Percentiles rank a stretch among this genome's conserved stretches.
phyloP scores from a whole-genome alignment of 768 basidiomycete species.

The Boletus rubroflammeus region DNA sequence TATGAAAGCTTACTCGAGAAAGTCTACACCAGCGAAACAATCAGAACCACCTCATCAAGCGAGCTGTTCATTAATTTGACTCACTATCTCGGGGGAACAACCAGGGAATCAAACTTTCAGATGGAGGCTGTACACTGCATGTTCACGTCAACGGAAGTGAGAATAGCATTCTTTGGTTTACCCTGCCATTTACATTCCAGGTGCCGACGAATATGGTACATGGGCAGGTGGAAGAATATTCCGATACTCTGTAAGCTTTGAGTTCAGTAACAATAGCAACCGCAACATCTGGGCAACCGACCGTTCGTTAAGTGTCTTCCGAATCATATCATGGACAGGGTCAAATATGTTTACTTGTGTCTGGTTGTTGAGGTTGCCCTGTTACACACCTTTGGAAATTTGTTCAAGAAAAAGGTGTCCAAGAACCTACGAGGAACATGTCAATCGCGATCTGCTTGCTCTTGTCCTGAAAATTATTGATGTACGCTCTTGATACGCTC shows the following conservation, averaged over 20 bases:
- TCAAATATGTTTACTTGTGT: constrained; percentile 88
- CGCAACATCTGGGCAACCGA: constrained; percentile 25
- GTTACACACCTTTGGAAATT: constrained; percentile 1
- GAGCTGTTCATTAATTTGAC: constrained; percentile 24
- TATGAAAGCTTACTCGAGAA: constrained; percentile 14
- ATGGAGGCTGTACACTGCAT: constrained; percentile 49
- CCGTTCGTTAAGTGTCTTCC: constrained; percentile 67
- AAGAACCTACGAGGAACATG: constrained; percentile 76
- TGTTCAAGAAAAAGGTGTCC: background rate
- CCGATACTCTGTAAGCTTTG: constrained; percentile 49
- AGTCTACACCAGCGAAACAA: constrained; percentile 9
- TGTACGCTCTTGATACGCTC: constrained; percentile 92
- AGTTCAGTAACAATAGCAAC: background rate
- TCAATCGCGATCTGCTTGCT: constrained; percentile 93
- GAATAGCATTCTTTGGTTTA: constrained; percentile 33
- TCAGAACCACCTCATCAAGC: background rate
- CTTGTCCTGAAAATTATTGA: constrained; percentile 97
- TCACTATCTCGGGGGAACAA: constrained; percentile 79
- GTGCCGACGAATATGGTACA: constrained; percentile 83
- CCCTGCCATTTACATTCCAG: constrained; percentile 94
- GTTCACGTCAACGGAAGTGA: constrained; percentile 7
- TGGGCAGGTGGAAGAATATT: constrained; percentile 78
- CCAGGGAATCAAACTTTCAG: constrained; percentile 86
- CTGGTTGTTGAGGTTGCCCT: constrained; percentile 94
- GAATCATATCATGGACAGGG: constrained; percentile 87